Evolutionary conservation across 2,329 filamentous ascomycete species (phyloP), one percentile per base, ranked within the genome.

Genomic region (Colletotrichum sp.): DNA sequence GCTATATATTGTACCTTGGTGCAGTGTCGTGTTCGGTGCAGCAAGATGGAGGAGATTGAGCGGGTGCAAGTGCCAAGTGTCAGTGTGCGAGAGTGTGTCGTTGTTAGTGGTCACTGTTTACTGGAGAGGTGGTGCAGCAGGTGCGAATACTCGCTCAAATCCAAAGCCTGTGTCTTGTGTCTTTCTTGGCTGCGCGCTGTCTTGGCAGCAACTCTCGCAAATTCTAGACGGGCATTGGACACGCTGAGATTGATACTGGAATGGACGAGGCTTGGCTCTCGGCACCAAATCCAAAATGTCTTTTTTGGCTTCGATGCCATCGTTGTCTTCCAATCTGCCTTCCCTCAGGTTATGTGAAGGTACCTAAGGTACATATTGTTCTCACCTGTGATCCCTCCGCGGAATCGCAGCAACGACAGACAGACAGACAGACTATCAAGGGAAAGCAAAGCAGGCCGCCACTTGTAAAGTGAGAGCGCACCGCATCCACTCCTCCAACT

Each of bases 151-250:
- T 59, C n/a, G 48, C 30, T 59, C 30, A 68, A 59, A 68, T 39
- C 66, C 61, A 18, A 36, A 24, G 65, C 26, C 48, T 61, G 72
- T 68, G 64, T 68, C 55, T 57, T 43, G 65, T 48, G 68, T 75
- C 36, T n/a, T 72, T 73, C 64, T 75, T 75, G 73, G 73, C 73
- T 73, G 70, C 70, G 34, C 64, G 68, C 64, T 24, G 64, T 75
- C 73, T 73, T 73, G 73, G 70, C 73, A n/a, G 70, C 70, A 65
- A 60, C 70, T 34, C 16, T 75, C 70, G 70, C 64, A 43, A 68
- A 65, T 64, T 32, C 63, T 55, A 64, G 24, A 28, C 48, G 61
- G 68, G 61, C 61, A 75, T 63, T 75, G 67, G 72, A 24, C 67
- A 30, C 21, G 18, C 21, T 36, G 36, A 65, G 63, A 63, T 48